Conservation (phyloP, 495 filamentous ascomycete genomes). For the Penicillium bovifimosum region DNA sequence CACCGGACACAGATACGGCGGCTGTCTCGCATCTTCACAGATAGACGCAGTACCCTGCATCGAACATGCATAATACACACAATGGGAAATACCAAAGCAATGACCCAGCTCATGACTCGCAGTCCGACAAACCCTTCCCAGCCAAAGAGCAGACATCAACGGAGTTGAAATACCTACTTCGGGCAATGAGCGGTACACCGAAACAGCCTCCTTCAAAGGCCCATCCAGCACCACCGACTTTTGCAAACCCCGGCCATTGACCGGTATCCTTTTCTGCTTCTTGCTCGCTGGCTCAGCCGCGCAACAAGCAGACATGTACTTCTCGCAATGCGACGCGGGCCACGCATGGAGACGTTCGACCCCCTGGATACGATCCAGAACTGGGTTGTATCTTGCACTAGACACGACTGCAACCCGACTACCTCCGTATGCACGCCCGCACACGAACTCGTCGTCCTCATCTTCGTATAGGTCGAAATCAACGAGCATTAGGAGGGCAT, state of each 20-base stretch:
- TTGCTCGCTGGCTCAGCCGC: neutral
- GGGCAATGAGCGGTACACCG: conserved; percentile 2
- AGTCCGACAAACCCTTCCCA: conserved; percentile 52
- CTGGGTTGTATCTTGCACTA: conserved; percentile 53
- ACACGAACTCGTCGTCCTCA: conserved; percentile 62
- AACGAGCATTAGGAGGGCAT: conserved; percentile 51
- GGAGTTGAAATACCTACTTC: neutral
- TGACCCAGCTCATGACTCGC: conserved; percentile 61
- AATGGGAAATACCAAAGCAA: conserved; percentile 61
- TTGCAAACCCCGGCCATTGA: neutral
- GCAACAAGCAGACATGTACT: conserved; percentile 35
- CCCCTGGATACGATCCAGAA: conserved; percentile 36
- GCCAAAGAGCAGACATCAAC: conserved; percentile 39
- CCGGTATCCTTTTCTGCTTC: neutral
- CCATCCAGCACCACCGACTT: neutral
- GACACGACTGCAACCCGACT: conserved; percentile 57
- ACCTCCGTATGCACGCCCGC: conserved; percentile 61
- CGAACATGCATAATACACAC: conserved; percentile 62
- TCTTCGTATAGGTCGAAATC: conserved; percentile 63
- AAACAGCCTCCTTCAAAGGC: conserved; percentile 8
- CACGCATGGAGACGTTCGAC: conserved; percentile 54
- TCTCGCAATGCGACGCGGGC: conserved; percentile 56
- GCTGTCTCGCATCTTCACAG: conserved; percentile 59
- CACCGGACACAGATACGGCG: conserved; percentile 61
- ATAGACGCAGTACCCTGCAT: conserved; percentile 62